A percentile compares a stretch with the other conserved stretches of the same genome.
Conservation (phyloP, 2,329 filamentous ascomycete species). For the Diplodia mutila region DNA sequence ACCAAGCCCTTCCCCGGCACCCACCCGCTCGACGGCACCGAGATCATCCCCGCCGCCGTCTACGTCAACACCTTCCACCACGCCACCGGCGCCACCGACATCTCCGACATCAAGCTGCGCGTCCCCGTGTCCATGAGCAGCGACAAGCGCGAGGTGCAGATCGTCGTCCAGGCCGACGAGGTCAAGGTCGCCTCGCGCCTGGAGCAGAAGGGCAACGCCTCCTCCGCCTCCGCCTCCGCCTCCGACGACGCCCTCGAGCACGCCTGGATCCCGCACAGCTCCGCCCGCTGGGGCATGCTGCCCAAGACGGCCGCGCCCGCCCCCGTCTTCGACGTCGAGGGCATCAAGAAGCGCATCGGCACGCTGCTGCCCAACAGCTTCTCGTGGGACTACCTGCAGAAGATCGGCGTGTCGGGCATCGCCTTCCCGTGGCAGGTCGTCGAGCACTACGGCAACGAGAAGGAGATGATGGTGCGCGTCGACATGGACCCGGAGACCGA, state of each 20-base stretch:
- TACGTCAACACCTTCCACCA: conserved; percentile 48
- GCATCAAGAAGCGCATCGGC: conserved; percentile 36
- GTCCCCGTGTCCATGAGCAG: conserved; percentile 44
- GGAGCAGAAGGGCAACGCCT: not conserved
- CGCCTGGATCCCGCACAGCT: conserved; percentile 43
- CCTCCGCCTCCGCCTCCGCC: not conserved
- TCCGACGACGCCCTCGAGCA: conserved; percentile 24
- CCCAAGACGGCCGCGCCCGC: not conserved
- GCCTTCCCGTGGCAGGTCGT: conserved; percentile 49
- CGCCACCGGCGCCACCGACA: conserved; percentile 35
- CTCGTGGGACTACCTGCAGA: conserved; percentile 44
- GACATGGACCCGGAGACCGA: conserved; percentile 38
- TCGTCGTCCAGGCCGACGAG: conserved; percentile 38
- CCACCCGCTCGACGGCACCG: conserved; percentile 48
- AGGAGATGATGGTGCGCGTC: conserved; percentile 49
- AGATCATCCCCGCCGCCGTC: conserved; percentile 50
- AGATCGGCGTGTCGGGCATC: conserved; percentile 47
- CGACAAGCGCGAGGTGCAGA: conserved; percentile 42
- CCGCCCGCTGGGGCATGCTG: conserved; percentile 27
- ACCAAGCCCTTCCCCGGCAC: conserved; percentile 48
- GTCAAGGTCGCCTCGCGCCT: conserved; percentile 44
- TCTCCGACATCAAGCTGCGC: conserved; percentile 41
- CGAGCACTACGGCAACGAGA: conserved; percentile 44
- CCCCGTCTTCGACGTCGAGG: conserved; percentile 32
- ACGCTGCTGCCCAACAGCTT: conserved; percentile 39